Percentiles rank a stretch among this genome's conserved stretches.
These are phyloP conservation scores for Sugiyamaella neomexicana DNA, from an alignment of 1,139 yeast genomes.

Conservation along the genomic window DNA sequence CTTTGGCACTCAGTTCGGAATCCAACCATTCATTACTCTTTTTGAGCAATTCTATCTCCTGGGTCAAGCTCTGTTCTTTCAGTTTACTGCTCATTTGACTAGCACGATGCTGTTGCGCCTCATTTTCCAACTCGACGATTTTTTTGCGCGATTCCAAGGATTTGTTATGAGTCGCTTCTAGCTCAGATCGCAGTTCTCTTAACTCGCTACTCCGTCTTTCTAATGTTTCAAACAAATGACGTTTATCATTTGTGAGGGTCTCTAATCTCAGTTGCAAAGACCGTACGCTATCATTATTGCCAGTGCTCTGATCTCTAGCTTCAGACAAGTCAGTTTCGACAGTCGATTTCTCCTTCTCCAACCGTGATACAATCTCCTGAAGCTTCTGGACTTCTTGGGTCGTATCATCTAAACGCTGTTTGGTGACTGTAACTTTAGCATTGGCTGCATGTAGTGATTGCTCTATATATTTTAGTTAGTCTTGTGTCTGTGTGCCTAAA, in stretches of 20 bases:
- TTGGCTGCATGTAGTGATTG: conserved; percentile 48
- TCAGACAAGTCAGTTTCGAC: conserved; percentile 38
- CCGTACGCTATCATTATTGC: conserved; percentile 25
- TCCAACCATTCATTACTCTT: conserved; percentile 44
- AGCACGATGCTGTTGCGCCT: conserved; percentile 41
- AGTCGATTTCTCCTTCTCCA: conserved; percentile 37
- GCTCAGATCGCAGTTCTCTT: conserved; percentile 51
- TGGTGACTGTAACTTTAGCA: conserved; percentile 40
- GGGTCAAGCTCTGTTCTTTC: conserved; percentile 43
- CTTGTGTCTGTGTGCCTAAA: not conserved
- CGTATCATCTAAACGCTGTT: conserved; percentile 38
- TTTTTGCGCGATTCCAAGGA: conserved; percentile 49
- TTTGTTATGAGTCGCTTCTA: conserved; percentile 51
- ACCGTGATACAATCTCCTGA: conserved; percentile 36
- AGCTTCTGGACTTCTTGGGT: conserved; percentile 39
- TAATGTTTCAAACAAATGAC: conserved; percentile 44
- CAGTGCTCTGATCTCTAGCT: conserved; percentile 35
- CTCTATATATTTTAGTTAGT: conserved; percentile 43
- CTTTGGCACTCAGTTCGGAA: conserved; percentile 40
- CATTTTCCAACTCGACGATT: conserved; percentile 44
- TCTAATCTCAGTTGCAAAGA: conserved; percentile 30
- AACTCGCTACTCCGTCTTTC: conserved; percentile 51
- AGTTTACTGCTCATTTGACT: conserved; percentile 41
- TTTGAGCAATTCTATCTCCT: conserved; percentile 43
- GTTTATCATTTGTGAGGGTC: conserved; percentile 40